A percentile compares a stretch with the other conserved stretches of the same genome.
Evolutionary conservation across 2,329 filamentous ascomycete species (phyloP).

Genomic region (Colletotrichum sp.): DNA sequence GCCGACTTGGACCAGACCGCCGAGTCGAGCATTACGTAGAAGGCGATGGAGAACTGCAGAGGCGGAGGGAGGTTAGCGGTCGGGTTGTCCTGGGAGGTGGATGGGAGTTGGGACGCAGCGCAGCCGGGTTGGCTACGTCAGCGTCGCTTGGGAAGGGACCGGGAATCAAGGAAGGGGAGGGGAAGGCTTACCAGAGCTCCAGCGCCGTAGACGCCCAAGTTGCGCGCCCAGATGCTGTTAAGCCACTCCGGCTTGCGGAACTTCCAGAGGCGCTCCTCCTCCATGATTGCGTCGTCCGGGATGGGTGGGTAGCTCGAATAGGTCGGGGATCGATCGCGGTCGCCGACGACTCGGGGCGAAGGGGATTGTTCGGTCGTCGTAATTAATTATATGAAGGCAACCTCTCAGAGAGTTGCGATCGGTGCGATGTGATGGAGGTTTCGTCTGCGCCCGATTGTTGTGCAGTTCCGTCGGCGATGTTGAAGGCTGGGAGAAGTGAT

Average conservation of each 20-base stretch:
- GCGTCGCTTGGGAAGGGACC: neutral
- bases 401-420: neutral
- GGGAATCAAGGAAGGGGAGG: neutral
- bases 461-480: neutral
- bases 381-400: neutral
- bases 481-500: neutral
- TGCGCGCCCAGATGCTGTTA: constrained; percentile 67
- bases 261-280: constrained; percentile 72
- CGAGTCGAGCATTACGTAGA: constrained; percentile 72
- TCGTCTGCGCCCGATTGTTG: neutral
- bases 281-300: constrained; percentile 45
- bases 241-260: constrained; percentile 71
- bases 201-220: constrained; percentile 66
- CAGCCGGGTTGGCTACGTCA: neutral
- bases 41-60: constrained; percentile 69
- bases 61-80: neutral
- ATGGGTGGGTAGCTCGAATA: neutral
- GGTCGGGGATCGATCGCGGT: neutral
- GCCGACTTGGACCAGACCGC: constrained; percentile 70
- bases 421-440: neutral
- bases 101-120: neutral
- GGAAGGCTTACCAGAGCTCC: constrained; percentile 64
- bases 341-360: neutral
- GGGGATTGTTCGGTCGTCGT: neutral
- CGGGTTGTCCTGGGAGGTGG: neutral